Base-by-base conservation (phyloP, 805 yeast genomes). In the Naumovozyma dairenensis region DNA sequence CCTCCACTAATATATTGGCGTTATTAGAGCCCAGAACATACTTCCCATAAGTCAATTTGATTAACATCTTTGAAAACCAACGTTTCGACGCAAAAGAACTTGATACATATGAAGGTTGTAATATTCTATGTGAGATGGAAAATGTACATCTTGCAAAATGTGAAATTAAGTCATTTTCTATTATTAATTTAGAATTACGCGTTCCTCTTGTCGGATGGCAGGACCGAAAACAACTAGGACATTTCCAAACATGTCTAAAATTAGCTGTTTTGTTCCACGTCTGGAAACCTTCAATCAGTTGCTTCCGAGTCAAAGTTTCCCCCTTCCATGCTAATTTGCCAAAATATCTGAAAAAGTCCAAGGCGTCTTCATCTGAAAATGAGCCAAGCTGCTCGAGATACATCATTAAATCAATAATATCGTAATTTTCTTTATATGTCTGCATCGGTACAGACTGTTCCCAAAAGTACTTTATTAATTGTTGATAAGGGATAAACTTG, bases 1-100 rank as follows among this genome's bases (percentile, higher is more conserved):
- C 96, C 55, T 92, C 97, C 2, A 89, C 96, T 32, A 92, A 63
- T 20, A 92, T 89, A 51, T 89, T 89, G 7, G 96, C 98, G 31
- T 93, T 85, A 51, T 89, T 84, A 16, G 79, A 77, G 2, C 96
- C 96, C 24, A 89, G 59, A 31, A 77, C 75, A 53, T 86, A 80
- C 47, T 80, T 80, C 0, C 98, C 98, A 51, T 84, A 86, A 0
- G 92, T 83, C 30, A 92, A 62, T 50, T 85, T 87, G 32, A 86
- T 80, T 36, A 87, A 62, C 3, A 82, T 71, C 48, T 81, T 85
- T 3, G 87, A 69, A 49, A 81, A 84, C 97, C 97, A 87, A 39
- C 86, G 73, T 45, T 83, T 77, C 4, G 87, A 72, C 0, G 97
- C 97, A 45, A 79, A 74, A 31, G 74, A 77, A 1, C 89, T 71